Base-by-base conservation (phyloP, 805 yeast genomes). In the Kazachstania kunashirensis region DNA sequence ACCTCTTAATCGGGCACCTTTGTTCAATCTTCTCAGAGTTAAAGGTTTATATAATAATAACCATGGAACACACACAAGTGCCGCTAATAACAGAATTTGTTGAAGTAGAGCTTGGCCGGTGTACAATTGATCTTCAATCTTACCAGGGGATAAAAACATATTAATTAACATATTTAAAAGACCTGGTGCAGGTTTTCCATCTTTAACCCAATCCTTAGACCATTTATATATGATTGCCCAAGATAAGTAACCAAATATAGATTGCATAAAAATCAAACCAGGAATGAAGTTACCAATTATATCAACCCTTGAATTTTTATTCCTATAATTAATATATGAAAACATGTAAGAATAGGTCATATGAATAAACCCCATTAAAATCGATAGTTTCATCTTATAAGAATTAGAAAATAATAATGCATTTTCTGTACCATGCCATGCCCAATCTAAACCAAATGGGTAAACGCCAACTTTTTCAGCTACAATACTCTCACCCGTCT, bases 381-480 rank as follows among this genome's bases (percentile, higher is more conserved):
- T 80, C 2, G 97, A 86, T 43, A 92, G 68, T 61, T 92, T 92
- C 99, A 92, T 92, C 69, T 92, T 92, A 66, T 84, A 92, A 2
- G 97, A 88, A 66, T 92, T 92, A 34, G 95, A 75, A 63, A 92
- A 92, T 40, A 94, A 63, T 50, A 92, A 69, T 35, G 79, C 78
- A 64, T 92, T 92, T 49, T 92, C 98, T 28, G 97, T 73, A 13
- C 96, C 96, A 61, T 92, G 99, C 99, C 99, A 92, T 9, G 80
- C 83, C 45, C 80, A 83, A 62, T 92, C 99, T 36, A 92, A 62
- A 36, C 99, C 99, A 55, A 92, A 66, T 5, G 79, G 65, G 55
- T 92, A 92, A 10, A 75, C 75, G 7, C 89, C 84, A 11, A 67
- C 67, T 49, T 72, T 69, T 25, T 67, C 67, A 10, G 86, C 96